Evolutionary conservation across 805 yeast genomes (phyloP), one percentile per base, ranked within the genome.

Genomic region (Pichia nakasei): DNA sequence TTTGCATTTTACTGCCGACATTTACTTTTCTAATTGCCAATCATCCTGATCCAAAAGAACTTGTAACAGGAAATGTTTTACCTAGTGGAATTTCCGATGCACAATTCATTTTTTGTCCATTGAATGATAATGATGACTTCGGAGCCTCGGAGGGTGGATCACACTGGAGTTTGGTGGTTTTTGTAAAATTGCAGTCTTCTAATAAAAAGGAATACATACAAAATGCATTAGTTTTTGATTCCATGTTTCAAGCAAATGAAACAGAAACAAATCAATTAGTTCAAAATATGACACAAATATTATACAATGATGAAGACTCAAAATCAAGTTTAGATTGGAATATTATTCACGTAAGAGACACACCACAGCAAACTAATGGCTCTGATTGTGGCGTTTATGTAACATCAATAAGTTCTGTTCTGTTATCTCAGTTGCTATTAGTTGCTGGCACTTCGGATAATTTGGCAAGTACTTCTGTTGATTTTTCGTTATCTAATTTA

Each of bases 161-260:
- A 38, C 93, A 85, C 60, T 84, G 94, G 93, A 78, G 85, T 1
- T 60, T 85, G 15, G 68, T 80, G 13, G 69, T 83, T 15, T 65
- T 79, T 7, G 7, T 37, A 3, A 41, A 37, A 13, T 15, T 44
- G 9, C 22, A 42, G 19, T 24, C 29, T 9, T 12, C 17, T 9
- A 37, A 11, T 11, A 19, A 35, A 18, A 69, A 72, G 29, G 48
- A 72, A 9, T 59, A 70, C 13, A 81, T 75, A 35, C 61, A 65
- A 17, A 66, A 61, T 27, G 72, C 80, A 3, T 67, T 66, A 20
- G 64, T 81, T 11, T 81, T 78, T 55, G 93, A 85, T 54, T 76
- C 85, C 38, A 61, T 76, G 77, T 60, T 57, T 9, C 59, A 61
- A 8, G 69, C 68, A 24, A 75, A 75, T 43, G 66, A 63, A 18